Evolutionary conservation across 306 rosid species (phyloP), one percentile per base, ranked within the genome.

Genomic region (Carpinus fangiana): DNA sequence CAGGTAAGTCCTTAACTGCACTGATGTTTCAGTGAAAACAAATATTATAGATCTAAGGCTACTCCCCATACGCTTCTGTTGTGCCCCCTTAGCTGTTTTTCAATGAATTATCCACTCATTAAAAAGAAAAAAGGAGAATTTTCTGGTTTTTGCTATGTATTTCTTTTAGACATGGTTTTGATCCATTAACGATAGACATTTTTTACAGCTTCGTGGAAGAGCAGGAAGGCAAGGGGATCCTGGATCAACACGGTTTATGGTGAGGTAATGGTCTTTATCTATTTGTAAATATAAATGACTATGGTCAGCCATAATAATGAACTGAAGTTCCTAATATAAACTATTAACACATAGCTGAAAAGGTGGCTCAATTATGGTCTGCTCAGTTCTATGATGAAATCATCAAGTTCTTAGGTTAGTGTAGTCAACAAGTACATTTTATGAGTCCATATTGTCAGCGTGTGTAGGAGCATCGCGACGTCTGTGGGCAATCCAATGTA

Each of bases 171-270:
- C 60, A 50, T 82, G 79, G 68, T 53, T 74, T 43, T 81, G 59
- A 66, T 70, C 53, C 60, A 55, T 61, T 70, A 73, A 62, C 72
- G 31, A 36, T 69, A 60, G 34, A 85, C 7, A 67, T 74, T 85
- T 81, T 81, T 46, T 83, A 78, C 79, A 94, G 98, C 97, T 94
- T 76, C 98, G 98, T 70, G 98, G 98, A 78, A 88, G 98, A 87
- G 97, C 98, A 21, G 98, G 98, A 79, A 87, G 98, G 85, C 98
- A 94, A 81, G 98, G 97, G 74, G 98, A 94, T 81, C 98, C 98
- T 65, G 98, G 98, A 78, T 94, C 98, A 50, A 94, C 98, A 41
- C 90, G 98, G 75, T 94, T 94, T 89, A 92, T 92, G 98, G 92
- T 94, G 88, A 94, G 98, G 98, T 94, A 64, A 64, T 64, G 46